These are phyloP conservation scores for Monosporozyma aquatica DNA, from an alignment of 805 yeast species.

Conservation along the genomic window DNA sequence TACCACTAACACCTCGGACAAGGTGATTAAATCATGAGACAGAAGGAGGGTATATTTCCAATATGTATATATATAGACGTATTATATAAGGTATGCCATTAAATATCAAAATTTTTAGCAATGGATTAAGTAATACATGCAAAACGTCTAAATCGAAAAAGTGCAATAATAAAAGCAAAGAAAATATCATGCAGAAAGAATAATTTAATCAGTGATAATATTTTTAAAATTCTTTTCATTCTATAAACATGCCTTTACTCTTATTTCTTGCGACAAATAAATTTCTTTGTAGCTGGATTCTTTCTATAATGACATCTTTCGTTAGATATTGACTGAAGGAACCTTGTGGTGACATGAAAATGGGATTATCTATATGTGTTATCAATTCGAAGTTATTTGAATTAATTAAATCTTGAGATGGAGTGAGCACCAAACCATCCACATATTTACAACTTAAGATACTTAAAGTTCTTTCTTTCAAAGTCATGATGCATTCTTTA, in stretches of 20 bases:
- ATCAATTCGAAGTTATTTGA: neutral
- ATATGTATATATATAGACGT: too few relatives aligned
- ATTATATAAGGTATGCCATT: too few relatives aligned
- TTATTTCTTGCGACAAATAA: constrained; percentile 80
- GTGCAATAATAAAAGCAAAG: too few relatives aligned
- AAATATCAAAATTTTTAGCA: too few relatives aligned
- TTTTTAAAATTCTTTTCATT: too few relatives aligned
- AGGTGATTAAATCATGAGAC: too few relatives aligned
- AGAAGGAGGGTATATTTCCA: too few relatives aligned
- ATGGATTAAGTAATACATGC: too few relatives aligned
- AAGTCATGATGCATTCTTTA: constrained; percentile 58
- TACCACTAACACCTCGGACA: too few relatives aligned
- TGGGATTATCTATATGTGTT: neutral
- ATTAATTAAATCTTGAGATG: neutral
- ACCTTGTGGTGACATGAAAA: constrained; percentile 33
- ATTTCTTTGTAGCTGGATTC: constrained; percentile 61
- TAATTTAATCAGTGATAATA: too few relatives aligned
- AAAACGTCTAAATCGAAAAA: too few relatives aligned
- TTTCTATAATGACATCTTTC: constrained; percentile 59
- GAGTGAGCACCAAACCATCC: constrained; percentile 57
- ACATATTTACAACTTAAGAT: constrained; percentile 81
- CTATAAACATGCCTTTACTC: constrained; percentile 60
- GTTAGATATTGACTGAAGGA: constrained; percentile 51
- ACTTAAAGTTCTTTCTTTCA: constrained; percentile 77
- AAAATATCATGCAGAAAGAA: too few relatives aligned